Evolutionary conservation across 208 protist genomes (phyloP).

Genomic region (Acanthamoeba rhysodes): DNA sequence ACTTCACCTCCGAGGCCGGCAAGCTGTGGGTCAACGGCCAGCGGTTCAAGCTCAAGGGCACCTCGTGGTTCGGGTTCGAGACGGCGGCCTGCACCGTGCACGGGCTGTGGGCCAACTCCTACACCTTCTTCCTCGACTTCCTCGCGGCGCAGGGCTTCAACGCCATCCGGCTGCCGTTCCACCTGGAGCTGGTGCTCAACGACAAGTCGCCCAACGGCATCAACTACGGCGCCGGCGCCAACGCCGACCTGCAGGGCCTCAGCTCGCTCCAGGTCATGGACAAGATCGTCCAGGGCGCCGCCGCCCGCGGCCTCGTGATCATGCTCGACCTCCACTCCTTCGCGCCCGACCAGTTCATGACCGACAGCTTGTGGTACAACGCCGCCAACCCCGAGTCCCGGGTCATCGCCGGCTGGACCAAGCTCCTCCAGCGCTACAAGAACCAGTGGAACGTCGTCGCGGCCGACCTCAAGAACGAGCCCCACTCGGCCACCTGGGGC

Average conservation of each 20-base stretch:
- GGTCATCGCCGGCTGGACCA: conserved; percentile 43
- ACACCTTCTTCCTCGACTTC: conserved; percentile 58
- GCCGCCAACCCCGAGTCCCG: neutral
- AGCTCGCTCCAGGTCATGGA: conserved; percentile 11
- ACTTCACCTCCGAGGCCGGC: conserved; percentile 33
- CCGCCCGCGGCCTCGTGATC: neutral
- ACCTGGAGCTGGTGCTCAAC: conserved; percentile 75
- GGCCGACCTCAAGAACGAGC: conserved; percentile 53
- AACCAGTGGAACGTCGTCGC: conserved; percentile 72
- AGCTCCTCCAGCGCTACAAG: neutral
- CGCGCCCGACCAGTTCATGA: neutral
- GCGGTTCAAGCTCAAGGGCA: conserved; percentile 39
- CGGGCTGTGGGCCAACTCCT: conserved; percentile 25
- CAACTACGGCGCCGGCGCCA: conserved; percentile 76
- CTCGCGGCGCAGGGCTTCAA: conserved; percentile 14
- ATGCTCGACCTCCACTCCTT: conserved; percentile 46
- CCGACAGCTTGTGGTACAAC: conserved; percentile 66
- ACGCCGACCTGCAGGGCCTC: conserved; percentile 65
- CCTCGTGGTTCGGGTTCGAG: conserved; percentile 69
- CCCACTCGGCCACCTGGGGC: conserved; percentile 21
- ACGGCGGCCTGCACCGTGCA: neutral
- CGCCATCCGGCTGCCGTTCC: conserved; percentile 74
- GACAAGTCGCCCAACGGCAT: conserved; percentile 75
- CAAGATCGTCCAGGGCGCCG: conserved; percentile 21
- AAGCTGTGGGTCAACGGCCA: conserved; percentile 44